phyloP scores from a whole-genome alignment of 441 rosid species.

The Aquilaria agallochum region DNA sequence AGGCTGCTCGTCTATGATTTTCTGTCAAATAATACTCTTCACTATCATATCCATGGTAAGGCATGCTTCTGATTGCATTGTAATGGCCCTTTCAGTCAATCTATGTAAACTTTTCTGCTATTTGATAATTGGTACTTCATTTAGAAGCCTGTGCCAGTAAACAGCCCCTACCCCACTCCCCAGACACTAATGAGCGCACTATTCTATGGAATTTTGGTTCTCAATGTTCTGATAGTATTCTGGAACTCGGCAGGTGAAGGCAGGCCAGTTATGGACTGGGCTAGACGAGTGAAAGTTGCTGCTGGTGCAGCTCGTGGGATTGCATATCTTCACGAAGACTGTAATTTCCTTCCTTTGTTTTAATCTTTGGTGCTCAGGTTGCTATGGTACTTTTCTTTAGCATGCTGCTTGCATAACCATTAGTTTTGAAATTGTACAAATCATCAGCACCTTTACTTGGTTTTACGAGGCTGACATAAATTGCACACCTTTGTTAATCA shows the following conservation, averaged over 20 bases:
- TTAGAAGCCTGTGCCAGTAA: slow-evolving; percentile 1
- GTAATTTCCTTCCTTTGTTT: slow-evolving; percentile 40
- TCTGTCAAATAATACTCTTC: slow-evolving; percentile 79
- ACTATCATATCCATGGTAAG: slow-evolving; percentile 88
- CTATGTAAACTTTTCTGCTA: neutral
- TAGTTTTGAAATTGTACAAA: neutral
- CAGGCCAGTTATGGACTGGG: slow-evolving; percentile 81
- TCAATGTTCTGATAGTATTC: slow-evolving; percentile 11
- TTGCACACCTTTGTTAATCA: too few relatives aligned
- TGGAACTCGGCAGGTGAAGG: slow-evolving; percentile 36
- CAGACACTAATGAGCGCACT: neutral
- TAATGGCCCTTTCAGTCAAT: too few relatives aligned
- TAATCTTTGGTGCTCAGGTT: neutral
- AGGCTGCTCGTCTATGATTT: slow-evolving; percentile 91
- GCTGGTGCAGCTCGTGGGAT: slow-evolving; percentile 98
- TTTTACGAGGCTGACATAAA: too few relatives aligned
- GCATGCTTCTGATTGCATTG: slow-evolving; percentile 11
- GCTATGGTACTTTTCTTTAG: too few relatives aligned
- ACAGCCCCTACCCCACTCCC: neutral
- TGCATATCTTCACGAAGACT: slow-evolving; percentile 95
- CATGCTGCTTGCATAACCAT: too few relatives aligned
- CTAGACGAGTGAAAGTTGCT: slow-evolving; percentile 71
- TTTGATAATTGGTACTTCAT: slow-evolving; percentile 4
- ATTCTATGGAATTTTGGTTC: neutral
- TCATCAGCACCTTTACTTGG: neutral